Base-by-base conservation (phyloP, 208 protist genomes). In the Herpetomonas samuelpessoai region DNA sequence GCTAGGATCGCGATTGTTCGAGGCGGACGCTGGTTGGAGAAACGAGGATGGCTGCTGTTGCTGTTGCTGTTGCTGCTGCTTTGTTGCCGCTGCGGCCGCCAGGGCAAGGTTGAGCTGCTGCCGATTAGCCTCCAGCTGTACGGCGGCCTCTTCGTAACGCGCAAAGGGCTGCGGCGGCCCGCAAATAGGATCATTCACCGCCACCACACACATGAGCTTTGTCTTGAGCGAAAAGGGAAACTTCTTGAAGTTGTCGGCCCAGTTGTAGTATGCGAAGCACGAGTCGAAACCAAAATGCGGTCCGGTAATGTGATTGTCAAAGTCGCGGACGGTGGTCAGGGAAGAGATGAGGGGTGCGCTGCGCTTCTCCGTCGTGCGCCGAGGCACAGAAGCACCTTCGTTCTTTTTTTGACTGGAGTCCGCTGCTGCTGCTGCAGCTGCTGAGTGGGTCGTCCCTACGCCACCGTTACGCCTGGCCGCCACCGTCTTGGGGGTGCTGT, bases 221-320 rank as follows among this genome's bases (percentile, higher is more conserved):
- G 52, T 47, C 16, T 51, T 51, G 9, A 41, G 35, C 12, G 46
- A 51, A 26, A 51, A 26, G 18, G 46, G 46, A n/a, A 51, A 26
- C 18, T 19, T 51, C 21, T 26, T 19, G 46, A 51, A 51, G 41
- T 38, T 52, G 49, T 52, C 45, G 3, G 63, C 58, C 18, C 57
- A 39, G 29, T n/a, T 55, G 75, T 88, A 80, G 66, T 83, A 88
- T 9, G 68, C 70, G 35, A 68, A 53, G 0, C 62, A 47, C 2
- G 46, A 52, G 31, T 44, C 0, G 41, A 77, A 90, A 7, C 79
- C 78, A 65, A 83, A 77, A 57, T 83, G 69, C 2, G 75, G 78
- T 0, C 39, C 79, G 10, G 70, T 86, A 56, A 85, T 57, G 58
- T 76, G 30, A 18, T 74, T 22, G 54, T 83, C 82, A 35, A 81